Conservation (phyloP, 306 rosid genomes). For the Canavalia gladiata region DNA sequence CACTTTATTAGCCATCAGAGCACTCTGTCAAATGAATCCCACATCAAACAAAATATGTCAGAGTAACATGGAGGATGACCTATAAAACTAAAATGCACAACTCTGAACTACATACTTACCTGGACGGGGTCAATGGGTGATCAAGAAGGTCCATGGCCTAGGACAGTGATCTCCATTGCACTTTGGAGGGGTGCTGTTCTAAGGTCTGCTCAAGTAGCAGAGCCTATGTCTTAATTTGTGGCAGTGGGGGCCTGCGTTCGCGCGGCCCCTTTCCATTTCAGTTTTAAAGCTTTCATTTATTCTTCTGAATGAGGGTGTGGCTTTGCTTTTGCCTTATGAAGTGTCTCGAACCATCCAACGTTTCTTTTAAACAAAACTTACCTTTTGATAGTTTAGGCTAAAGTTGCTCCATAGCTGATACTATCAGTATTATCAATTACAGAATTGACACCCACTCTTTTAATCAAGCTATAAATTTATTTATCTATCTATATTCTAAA, state of each 20-base stretch:
- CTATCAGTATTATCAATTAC: too few relatives aligned
- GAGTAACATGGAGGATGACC: neutral
- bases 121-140: conserved; percentile 71
- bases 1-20: neutral
- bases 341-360: too few relatives aligned
- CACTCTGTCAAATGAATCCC: neutral
- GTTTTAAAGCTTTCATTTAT: too few relatives aligned
- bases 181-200: conserved; percentile 56
- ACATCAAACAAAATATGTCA: neutral
- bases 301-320: too few relatives aligned
- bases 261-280: conserved; percentile 49
- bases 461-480: too few relatives aligned
- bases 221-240: conserved; percentile 63
- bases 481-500: too few relatives aligned
- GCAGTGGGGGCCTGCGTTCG: conserved; percentile 61
- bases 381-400: too few relatives aligned
- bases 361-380: too few relatives aligned
- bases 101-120: conserved; percentile 49
- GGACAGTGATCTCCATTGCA: conserved; percentile 64
- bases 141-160: conserved; percentile 60
- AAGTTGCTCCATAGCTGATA: too few relatives aligned
- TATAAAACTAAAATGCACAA: too few relatives aligned
- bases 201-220: conserved; percentile 63
- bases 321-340: too few relatives aligned
- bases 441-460: too few relatives aligned